Evolutionary conservation across 352 stramenopile genomes (phyloP).

Genomic region (Pythium graminicola): DNA sequence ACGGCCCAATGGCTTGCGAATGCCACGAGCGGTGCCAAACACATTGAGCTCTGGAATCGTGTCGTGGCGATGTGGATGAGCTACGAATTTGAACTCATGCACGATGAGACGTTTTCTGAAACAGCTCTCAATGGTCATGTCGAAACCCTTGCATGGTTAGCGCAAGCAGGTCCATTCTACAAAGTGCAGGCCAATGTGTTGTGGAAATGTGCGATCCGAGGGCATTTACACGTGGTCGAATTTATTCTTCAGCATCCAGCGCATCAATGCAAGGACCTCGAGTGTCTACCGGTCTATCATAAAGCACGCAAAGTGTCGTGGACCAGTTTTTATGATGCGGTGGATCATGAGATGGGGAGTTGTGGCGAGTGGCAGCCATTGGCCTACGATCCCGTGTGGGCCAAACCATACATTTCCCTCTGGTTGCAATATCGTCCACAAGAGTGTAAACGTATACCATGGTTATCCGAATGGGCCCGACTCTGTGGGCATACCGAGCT

Average conservation of each 20-base stretch:
- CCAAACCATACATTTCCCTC: conserved; percentile 4
- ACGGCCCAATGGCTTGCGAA: conserved; percentile 18
- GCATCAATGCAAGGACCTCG: conserved; percentile 10
- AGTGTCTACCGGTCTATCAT: not conserved
- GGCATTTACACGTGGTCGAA: conserved; percentile 12
- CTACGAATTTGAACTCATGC: conserved; percentile 18
- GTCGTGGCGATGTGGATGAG: conserved; percentile 22
- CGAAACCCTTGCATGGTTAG: conserved; percentile 12
- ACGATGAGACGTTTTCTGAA: conserved; percentile 6
- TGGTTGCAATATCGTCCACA: conserved; percentile 4
- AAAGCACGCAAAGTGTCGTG: too few species aligned
- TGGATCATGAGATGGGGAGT: not conserved
- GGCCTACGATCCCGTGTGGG: conserved; percentile 7
- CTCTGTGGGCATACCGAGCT: not conserved
- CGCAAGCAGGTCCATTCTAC: conserved; percentile 9
- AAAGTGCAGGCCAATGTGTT: conserved; percentile 8
- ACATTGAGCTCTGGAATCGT: conserved; percentile 15
- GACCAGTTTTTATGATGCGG: conserved; percentile 11
- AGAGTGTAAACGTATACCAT: not conserved
- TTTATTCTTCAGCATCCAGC: conserved; percentile 4
- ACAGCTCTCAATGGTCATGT: conserved; percentile 10
- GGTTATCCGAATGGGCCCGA: conserved; percentile 5
- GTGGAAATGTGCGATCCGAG: conserved; percentile 9
- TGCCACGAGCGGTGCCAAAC: conserved; percentile 3
- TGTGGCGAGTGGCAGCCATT: conserved; percentile 1